Percentiles rank a stretch among this genome's conserved stretches.
Conservation (phyloP, 2,329 filamentous ascomycete genomes). For the Aspergillus flavus region DNA sequence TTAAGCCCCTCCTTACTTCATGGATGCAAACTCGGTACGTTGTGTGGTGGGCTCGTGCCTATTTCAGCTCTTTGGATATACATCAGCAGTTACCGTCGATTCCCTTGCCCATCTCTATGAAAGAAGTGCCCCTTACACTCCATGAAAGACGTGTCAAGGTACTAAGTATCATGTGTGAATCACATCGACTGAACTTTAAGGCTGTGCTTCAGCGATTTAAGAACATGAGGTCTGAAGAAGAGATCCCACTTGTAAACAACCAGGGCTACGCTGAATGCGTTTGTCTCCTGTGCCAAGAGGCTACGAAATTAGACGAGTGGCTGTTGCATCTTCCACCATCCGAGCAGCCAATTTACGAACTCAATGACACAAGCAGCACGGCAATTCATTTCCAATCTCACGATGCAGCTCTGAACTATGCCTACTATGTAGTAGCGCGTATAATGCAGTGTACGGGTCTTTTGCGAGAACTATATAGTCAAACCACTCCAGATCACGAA, state of each 20-base stretch:
- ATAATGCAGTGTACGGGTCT: slow-evolving; percentile 26
- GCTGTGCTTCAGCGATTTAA: too few relatives aligned
- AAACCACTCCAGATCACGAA: neutral
- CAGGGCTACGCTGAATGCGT: too few relatives aligned
- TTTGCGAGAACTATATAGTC: slow-evolving; percentile 7
- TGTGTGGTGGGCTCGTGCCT: slow-evolving; percentile 30
- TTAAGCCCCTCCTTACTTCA: slow-evolving; percentile 19
- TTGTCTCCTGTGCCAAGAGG: too few relatives aligned
- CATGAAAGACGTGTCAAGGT: slow-evolving; percentile 21
- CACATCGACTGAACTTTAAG: slow-evolving; percentile 23
- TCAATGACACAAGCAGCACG: neutral
- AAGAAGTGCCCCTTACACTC: neutral
- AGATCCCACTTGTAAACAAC: too few relatives aligned
- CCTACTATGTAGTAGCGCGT: slow-evolving; percentile 26
- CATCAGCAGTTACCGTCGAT: slow-evolving; percentile 18
- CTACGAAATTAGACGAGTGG: slow-evolving; percentile 22
- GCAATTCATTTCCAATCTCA: slow-evolving; percentile 19
- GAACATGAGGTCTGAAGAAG: too few relatives aligned
- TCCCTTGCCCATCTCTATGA: slow-evolving; percentile 9
- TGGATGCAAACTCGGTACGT: slow-evolving; percentile 27
- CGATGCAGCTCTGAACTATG: slow-evolving; percentile 28
- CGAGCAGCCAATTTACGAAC: slow-evolving; percentile 17
- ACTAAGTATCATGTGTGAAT: slow-evolving; percentile 28
- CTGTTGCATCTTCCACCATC: slow-evolving; percentile 16
- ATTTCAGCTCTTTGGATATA: slow-evolving; percentile 27